Base-by-base conservation (phyloP, 371 early-diverging fungal species). In the Mortierella sp. region DNA sequence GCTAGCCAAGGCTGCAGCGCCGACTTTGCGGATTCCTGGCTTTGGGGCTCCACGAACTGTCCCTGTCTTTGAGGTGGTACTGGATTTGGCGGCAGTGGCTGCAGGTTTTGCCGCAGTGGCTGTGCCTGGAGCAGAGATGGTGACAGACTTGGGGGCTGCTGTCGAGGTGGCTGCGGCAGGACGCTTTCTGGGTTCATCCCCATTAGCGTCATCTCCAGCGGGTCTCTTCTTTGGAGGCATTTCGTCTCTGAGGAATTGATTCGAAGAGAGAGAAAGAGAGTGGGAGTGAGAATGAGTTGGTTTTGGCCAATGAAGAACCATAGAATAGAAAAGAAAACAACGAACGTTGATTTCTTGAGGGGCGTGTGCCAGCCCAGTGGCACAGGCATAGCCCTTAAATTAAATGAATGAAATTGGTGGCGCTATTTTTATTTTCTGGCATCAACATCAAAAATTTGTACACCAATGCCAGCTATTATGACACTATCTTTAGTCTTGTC, bases 401-500 rank as follows among this genome's bases (percentile, higher is more conserved):
- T 51, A 10, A n/a, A n/a, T n/a, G n/a, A n/a, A n/a, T n/a, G 47
- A 61, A 49, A n/a, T 70, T 64, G 70, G 64, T 63, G 70, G 70
- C 28, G 39, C 61, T 28, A 12, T 22, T 57, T 60, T 60, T n/a
- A 60, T 37, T 60, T 37, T 37, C 20, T 58, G 0, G 30, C 18
- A 18, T 35, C 26, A 16, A 75, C 51, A 22, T 76, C 72, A 52
- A 84, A 73, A 11, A 79, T 78, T 66, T 90, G 87, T 62, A 87
- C 71, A 22, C 90, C 90, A 69, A 90, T 84, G 58, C 90, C 90
- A 8, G 89, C 84, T 58, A 87, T 78, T 22, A 86, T 88, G 22
- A 86, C 81, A 68, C 84, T 70, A 9, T 79, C 66, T 8, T 64
- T 62, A 49, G 84, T 83, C 52, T 58, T 24, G 49, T 63, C 66